Base-by-base conservation (phyloP, 192 early-diverging fungal genomes). In the Lunasporangiospora selenospora region DNA sequence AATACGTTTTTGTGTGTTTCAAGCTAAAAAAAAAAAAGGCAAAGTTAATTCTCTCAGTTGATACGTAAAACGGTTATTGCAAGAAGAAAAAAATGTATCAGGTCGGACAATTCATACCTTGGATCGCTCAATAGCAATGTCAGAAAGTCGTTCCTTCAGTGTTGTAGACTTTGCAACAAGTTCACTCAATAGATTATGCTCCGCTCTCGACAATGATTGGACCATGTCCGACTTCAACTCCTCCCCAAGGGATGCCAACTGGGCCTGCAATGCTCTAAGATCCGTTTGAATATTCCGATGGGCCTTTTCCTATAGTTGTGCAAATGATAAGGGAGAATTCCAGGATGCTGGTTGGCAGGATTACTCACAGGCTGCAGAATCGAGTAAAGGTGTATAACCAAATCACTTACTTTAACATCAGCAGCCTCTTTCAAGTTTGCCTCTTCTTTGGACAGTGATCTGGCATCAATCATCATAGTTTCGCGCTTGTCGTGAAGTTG, bases 1-100 rank as follows among this genome's bases (percentile, higher is more conserved):
- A 96, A 55, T 16, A 86, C 80, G 39, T 85, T 89, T 37, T 91
- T 92, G 8, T 83, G 79, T 11, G 81, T 75, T 55, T 93, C 93
- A 33, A 91, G 65, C 87, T 92, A 80, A 0, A 59, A n/a, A 18
- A 13, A 24, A 0, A 8, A 23, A 48, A 57, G 23, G 23, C 12
- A 23, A 48, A 18, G n/a, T 16, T 11, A 15, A 18, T 31, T 13
- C 16, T 51, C 8, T 46, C 2, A 10, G 13, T 1, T 24, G 24
- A 48, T 5, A n/a, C n/a, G 6, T 44, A n/a, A 19, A 44, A 44
- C 6, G 42, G 42, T 44, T 13, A 6, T 2, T 10, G 29, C 19
- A 40, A 7, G 19, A 57, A 34, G 15, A 26, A n/a, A 18, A n/a
- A n/a, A n/a, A n/a, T n/a, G n/a, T n/a, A n/a, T n/a, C n/a, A n/a